Base-by-base conservation (phyloP, 2,329 filamentous ascomycete species). In the Beauveria rudraprayagi region DNA sequence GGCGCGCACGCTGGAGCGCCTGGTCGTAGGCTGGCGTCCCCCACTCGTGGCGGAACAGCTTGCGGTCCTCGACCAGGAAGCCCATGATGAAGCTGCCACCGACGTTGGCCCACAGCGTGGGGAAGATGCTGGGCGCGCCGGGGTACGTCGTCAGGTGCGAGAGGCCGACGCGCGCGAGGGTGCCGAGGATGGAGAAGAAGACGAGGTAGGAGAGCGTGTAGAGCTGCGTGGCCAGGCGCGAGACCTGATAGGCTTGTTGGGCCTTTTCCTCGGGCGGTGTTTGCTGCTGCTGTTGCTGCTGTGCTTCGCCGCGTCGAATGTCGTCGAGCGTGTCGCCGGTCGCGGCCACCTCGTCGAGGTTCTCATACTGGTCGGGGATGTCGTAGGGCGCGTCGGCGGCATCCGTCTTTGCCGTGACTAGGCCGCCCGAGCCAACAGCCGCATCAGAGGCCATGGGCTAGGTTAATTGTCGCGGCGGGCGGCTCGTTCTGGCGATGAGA, bases 91-190 rank as follows among this genome's bases (percentile, higher is more conserved):
- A 70, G 60, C 89, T 89, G 1, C 93, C 93, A 1, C 80, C 84
- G 52, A 96, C 87, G 69, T 97, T 97, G 63, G 92, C 87, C 93
- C 93, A 97, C 24, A 96, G 74, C 2, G 89, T 86, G 56, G 85
- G 82, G 60, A 90, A 92, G 5, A 84, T 77, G 24, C 94, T 78
- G 0, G 92, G 91, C 0, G 89, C 84, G 24, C 87, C 88, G 1
- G 89, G 86, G 71, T 96, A 97, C 61, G 81, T 84, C 0, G 91
- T 94, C 56, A 97, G 76, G 52, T 88, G 87, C 69, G 92, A 85
- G 8, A 96, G 76, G 4, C 92, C 92, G 0, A 97, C 77, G 11
- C 93, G 84, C 0, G 91, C 90, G 28, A 97, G 81, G 0, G 92
- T 94, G 41, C 93, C 93, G 44, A 93, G 75, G 19, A 97, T 81